Percentiles rank a stretch among this genome's conserved stretches.
phyloP scores from a whole-genome alignment of 1,284 basidiomycete genomes.

The Gymnopus androsaceus region DNA sequence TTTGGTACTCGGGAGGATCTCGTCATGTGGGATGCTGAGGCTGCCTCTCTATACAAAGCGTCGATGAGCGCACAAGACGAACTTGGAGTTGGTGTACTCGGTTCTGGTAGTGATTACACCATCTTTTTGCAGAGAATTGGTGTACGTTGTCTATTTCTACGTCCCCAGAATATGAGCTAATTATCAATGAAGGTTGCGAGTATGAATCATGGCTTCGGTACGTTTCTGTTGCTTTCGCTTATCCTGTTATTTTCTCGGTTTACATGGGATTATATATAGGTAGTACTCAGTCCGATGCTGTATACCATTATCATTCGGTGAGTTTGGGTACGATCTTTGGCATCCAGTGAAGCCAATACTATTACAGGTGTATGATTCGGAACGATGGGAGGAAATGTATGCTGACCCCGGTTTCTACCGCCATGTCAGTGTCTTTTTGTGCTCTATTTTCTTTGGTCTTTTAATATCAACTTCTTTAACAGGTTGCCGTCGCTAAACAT shows the following conservation, averaged over 20 bases:
- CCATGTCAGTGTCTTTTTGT: constrained; percentile 45
- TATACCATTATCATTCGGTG: constrained; percentile 78
- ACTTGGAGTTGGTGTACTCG: constrained; percentile 38
- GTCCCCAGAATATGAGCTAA: no score
- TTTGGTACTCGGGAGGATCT: constrained; percentile 31
- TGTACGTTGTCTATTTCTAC: constrained; percentile 29
- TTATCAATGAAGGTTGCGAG: constrained; percentile 61
- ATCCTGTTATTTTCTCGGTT: no score
- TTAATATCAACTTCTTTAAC: constrained; percentile 3
- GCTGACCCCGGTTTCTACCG: constrained; percentile 74
- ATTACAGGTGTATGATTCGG: constrained; percentile 79
- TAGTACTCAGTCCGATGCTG: constrained; percentile 52
- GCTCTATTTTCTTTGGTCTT: neutral
- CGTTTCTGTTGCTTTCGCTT: no score
- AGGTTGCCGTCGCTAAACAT: constrained; percentile 70
- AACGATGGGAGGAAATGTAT: constrained; percentile 71
- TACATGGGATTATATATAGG: no score
- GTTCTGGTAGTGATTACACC: constrained; percentile 76
- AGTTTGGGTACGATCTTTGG: no score
- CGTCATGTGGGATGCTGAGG: constrained; percentile 15
- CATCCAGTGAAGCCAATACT: no score
- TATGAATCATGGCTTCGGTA: constrained; percentile 54
- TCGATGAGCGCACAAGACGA: constrained; percentile 2
- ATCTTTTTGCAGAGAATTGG: constrained; percentile 63
- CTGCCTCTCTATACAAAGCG: neutral